These are phyloP conservation scores for Sporothrix dimorphospora DNA, from an alignment of 2,329 filamentous ascomycete species.

Conservation along the genomic window DNA sequence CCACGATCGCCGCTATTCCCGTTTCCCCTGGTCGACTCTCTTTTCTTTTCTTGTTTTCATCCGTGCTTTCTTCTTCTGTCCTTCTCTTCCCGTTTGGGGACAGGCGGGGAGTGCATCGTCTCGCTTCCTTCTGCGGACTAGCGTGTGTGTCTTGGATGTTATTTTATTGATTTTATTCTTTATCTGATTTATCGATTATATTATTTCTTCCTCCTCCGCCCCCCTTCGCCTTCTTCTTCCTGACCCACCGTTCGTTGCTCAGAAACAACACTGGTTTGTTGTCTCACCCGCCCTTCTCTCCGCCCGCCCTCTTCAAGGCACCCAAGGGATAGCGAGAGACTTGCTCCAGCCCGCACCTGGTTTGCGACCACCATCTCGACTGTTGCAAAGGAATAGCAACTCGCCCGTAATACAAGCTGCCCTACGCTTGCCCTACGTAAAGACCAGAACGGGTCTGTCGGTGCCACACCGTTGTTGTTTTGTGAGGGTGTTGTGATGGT, in stretches of 20 bases:
- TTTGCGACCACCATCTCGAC: neutral
- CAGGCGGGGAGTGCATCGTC: neutral
- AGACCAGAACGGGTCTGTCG: neutral
- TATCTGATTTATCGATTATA: neutral
- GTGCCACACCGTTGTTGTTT: neutral
- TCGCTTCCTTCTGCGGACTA: neutral
- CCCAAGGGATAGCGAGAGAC: conserved; percentile 16
- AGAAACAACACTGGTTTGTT: neutral
- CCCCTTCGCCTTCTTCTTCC: conserved; percentile 14
- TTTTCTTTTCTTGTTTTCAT: neutral
- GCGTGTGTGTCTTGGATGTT: neutral
- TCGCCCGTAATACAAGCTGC: no score
- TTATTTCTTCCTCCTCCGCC: neutral
- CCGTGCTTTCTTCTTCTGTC: neutral
- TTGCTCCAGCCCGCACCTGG: conserved; percentile 10
- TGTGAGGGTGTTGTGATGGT: neutral
- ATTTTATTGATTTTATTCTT: neutral
- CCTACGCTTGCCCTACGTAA: neutral
- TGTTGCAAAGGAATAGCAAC: no score
- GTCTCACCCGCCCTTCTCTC: conserved; percentile 16
- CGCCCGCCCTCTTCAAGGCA: conserved; percentile 23
- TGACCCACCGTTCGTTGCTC: conserved; percentile 14
- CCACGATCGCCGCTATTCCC: conserved; percentile 14
- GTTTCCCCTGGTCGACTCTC: neutral
- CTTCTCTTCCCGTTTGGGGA: neutral